These are phyloP conservation scores for Aureobasidium uvarum DNA, from an alignment of 2,329 filamentous ascomycete species.

Conservation along the genomic window DNA sequence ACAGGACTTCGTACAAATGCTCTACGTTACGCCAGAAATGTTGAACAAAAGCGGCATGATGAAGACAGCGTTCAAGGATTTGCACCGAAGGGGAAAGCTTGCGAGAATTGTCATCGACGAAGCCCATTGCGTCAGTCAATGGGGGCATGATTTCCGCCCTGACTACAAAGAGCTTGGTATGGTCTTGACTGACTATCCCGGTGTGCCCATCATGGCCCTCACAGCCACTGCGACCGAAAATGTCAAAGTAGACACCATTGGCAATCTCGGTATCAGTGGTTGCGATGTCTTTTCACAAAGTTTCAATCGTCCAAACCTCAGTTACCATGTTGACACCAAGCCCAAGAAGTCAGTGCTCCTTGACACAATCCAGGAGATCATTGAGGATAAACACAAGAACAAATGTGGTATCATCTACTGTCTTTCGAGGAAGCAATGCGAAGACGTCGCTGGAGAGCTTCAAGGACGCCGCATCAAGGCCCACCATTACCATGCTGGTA, in stretches of 20 bases:
- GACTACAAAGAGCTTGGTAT: conserved; percentile 87
- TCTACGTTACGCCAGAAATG: conserved; percentile 98
- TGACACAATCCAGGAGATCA: conserved; percentile 60
- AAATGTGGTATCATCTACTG: conserved; percentile 93
- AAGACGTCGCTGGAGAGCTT: conserved; percentile 72
- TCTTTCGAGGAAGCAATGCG: conserved; percentile 77
- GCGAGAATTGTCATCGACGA: conserved; percentile 96
- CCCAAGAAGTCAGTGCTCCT: conserved; percentile 57
- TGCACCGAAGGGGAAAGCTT: conserved; percentile 70
- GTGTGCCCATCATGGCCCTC: conserved; percentile 87
- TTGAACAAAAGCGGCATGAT: conserved; percentile 75
- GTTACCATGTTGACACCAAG: conserved; percentile 80
- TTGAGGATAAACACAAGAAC: conserved; percentile 65
- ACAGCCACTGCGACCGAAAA: conserved; percentile 94
- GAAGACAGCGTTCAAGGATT: conserved; percentile 60
- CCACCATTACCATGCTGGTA: conserved; percentile 80
- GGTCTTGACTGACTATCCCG: conserved; percentile 68
- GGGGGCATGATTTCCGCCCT: conserved; percentile 96
- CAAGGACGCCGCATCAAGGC: conserved; percentile 66
- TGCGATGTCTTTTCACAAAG: conserved; percentile 85
- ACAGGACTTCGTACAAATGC: conserved; percentile 75
- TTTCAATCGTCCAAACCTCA: conserved; percentile 94
- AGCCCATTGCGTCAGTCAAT: conserved; percentile 98
- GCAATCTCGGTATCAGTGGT: conserved; percentile 78
- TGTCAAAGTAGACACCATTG: conserved; percentile 86